Base-by-base conservation (phyloP, 108 stramenopile species). In the Asterionellopsis glacialis region DNA sequence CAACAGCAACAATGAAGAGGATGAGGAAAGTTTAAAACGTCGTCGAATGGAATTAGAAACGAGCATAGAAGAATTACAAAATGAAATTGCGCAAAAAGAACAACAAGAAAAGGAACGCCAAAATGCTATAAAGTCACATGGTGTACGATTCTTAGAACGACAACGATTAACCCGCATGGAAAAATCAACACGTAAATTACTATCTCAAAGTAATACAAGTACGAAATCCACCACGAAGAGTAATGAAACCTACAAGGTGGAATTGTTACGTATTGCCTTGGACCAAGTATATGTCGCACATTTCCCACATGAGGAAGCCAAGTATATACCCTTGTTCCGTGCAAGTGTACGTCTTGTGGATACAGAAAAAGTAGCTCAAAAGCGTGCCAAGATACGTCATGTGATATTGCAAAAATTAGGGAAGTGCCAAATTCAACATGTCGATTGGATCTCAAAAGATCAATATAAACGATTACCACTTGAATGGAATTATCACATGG, bases 251-350 rank as follows among this genome's bases (percentile, higher is more conserved):
- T 67, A 76, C n/a, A 41, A 71, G 63, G 41, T 51, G 50, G 63
- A 83, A 57, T 63, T 91, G 0, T 68, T 72, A 15, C 50, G 67
- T 58, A 75, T 87, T 45, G 81, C 74, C 27, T 56, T 88, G 73
- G 87, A 92, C 73, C 73, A 86, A 67, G 71, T 87, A 14, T 92
- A 92, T 48, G 82, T 89, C 11, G 87, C 85, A 1, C 84, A 85
- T 61, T 84, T 71, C 63, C 87, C 91, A 0, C 60, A 75, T 15
- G 5, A 33, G 2, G 75, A 82, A 58, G 71, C 65, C 61, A 89
- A 76, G 48, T 92, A 92, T 57, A 79, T 87, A 72, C 65, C 85
- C 24, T 58, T 92, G 21, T 92, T 83, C 63, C 52, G 61, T 28
- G 65, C 74, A 45, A 84, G 86, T 38, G 68, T 70, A 50, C 70